Percentiles rank a stretch among this genome's conserved stretches.
Evolutionary conservation across 371 early-diverging fungal genomes (phyloP).

Genomic region (Rhizopus delemar): DNA sequence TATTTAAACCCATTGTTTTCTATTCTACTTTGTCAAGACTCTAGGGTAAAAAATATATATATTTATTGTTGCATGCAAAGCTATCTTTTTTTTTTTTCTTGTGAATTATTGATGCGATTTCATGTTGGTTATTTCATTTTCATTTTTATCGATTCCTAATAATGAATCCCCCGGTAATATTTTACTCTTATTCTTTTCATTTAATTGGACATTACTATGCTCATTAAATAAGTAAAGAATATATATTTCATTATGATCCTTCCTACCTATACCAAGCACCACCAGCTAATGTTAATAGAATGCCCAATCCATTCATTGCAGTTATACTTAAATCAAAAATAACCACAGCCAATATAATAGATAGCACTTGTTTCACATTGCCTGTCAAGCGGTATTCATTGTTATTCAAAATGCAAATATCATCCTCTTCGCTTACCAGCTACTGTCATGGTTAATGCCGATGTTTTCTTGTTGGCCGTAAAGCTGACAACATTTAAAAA

Average conservation of each 20-base stretch:
- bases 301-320: slow-evolving; percentile 69
- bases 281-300: slow-evolving; percentile 75
- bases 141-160: slow-evolving; percentile 25
- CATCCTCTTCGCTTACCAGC: slow-evolving; percentile 53
- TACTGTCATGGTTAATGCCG: slow-evolving; percentile 88
- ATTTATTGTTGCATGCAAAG: too few species aligned
- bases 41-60: too few species aligned
- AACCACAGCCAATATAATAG: slow-evolving; percentile 74
- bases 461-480: slow-evolving; percentile 82
- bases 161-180: slow-evolving; percentile 25
- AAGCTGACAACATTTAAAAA: slow-evolving; percentile 81
- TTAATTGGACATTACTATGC: slow-evolving; percentile 21
- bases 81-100: too few species aligned
- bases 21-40: too few species aligned
- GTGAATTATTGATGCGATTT: slow-evolving; percentile 24
- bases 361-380: slow-evolving; percentile 87
- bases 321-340: slow-evolving; percentile 74
- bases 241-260: background rate
- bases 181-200: slow-evolving; percentile 22
- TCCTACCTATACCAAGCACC: slow-evolving; percentile 66
- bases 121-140: slow-evolving; percentile 22
- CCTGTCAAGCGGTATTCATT: slow-evolving; percentile 33
- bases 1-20: too few species aligned
- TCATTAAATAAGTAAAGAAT: background rate
- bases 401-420: too few species aligned